These are phyloP conservation scores for Saccharum officinarum DNA, from an alignment of 176 grass and related monocot genomes.

Conservation along the genomic window DNA sequence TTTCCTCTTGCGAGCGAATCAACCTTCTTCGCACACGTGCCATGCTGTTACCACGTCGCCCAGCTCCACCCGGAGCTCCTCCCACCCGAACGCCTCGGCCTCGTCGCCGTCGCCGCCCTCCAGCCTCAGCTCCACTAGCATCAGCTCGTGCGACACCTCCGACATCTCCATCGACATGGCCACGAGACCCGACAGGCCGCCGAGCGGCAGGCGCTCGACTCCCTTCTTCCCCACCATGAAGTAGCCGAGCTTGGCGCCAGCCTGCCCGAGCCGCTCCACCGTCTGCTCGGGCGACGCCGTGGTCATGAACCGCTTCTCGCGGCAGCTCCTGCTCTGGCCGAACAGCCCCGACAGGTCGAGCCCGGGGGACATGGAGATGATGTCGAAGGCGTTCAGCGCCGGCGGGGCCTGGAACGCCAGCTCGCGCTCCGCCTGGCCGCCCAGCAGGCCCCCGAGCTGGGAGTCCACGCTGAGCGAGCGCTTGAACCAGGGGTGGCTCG, in stretches of 20 bases:
- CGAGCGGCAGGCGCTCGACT: slow-evolving; percentile 32
- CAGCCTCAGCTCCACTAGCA: slow-evolving; percentile 71
- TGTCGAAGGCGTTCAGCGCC: slow-evolving; percentile 79
- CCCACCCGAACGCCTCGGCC: slow-evolving; percentile 62
- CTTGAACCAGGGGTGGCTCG: slow-evolving; percentile 85
- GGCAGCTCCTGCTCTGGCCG: slow-evolving; percentile 36
- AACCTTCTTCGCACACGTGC: slow-evolving; percentile 51
- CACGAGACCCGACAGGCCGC: slow-evolving; percentile 47
- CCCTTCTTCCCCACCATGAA: slow-evolving; percentile 63
- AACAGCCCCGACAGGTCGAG: slow-evolving; percentile 81
- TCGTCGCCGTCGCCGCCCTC: slow-evolving; percentile 41
- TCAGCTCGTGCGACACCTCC: slow-evolving; percentile 56
- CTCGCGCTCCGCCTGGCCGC: slow-evolving; percentile 34
- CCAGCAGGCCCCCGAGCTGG: slow-evolving; percentile 55
- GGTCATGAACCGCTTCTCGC: slow-evolving; percentile 77
- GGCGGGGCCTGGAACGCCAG: slow-evolving; percentile 43
- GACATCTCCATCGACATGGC: slow-evolving; percentile 74
- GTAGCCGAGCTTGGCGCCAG: slow-evolving; percentile 60
- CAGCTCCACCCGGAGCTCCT: slow-evolving; percentile 63
- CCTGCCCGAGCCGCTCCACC: slow-evolving; percentile 55
- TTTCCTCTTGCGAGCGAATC: neutral
- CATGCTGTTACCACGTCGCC: slow-evolving; percentile 71
- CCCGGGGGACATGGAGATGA: slow-evolving; percentile 76
- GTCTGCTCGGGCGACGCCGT: slow-evolving; percentile 54
- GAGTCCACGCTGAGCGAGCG: slow-evolving; percentile 88